Evolutionary conservation across 1,284 basidiomycete species (phyloP).

Genomic region (Ustilago sp.): DNA sequence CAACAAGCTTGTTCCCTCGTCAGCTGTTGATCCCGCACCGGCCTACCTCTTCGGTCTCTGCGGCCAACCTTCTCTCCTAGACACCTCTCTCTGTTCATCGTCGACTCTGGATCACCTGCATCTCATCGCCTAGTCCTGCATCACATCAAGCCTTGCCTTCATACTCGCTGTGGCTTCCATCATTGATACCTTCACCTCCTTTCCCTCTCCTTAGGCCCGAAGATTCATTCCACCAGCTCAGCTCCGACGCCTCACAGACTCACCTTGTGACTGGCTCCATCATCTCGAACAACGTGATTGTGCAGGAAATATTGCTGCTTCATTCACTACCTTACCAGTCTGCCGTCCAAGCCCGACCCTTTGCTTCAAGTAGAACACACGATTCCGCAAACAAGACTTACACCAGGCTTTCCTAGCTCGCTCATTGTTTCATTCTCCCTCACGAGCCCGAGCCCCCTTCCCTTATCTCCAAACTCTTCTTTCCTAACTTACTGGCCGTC

Average conservation of each 20-base stretch:
- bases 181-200: neutral
- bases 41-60: neutral
- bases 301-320: neutral
- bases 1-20: neutral
- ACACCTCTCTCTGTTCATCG: neutral
- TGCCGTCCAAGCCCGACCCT: slow-evolving; percentile 12
- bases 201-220: slow-evolving; percentile 1
- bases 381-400: slow-evolving; percentile 2
- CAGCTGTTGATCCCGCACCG: neutral
- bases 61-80: neutral
- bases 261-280: neutral
- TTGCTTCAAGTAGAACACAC: neutral
- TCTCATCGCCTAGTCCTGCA: neutral
- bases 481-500: neutral
- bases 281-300: slow-evolving; percentile 2
- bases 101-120: neutral
- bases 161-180: neutral
- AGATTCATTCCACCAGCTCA: neutral
- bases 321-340: slow-evolving; percentile 31
- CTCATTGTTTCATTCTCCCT: neutral
- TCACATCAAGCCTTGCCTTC: slow-evolving; percentile 4
- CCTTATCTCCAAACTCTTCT: neutral
- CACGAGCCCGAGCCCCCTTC: neutral
- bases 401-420: neutral
- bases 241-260: neutral